These are phyloP conservation scores for Xylogone sp. DNA, from an alignment of 2,329 filamentous ascomycete species.

Conservation along the genomic window DNA sequence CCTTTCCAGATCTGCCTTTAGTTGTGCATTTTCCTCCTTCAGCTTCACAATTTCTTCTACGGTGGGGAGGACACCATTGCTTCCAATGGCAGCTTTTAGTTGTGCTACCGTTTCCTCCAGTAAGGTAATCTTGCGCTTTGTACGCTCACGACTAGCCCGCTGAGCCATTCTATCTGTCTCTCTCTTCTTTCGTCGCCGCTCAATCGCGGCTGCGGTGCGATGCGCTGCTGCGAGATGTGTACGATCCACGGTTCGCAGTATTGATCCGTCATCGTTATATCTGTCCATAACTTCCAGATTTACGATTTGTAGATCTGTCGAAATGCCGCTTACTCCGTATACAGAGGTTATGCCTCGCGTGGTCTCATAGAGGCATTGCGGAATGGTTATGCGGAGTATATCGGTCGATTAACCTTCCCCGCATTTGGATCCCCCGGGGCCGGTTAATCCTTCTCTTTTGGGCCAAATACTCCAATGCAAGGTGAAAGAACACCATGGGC, in stretches of 20 bases:
- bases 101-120: conserved; percentile 27
- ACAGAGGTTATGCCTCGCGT: no score
- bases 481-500: no score
- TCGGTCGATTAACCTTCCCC: no score
- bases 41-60: neutral
- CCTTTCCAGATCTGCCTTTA: neutral
- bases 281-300: no score
- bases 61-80: neutral
- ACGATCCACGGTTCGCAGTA: neutral
- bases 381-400: no score
- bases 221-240: neutral
- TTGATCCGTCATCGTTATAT: no score
- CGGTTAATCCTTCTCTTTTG: no score
- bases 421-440: no score
- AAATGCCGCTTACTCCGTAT: no score
- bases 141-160: conserved; percentile 28
- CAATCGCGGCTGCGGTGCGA: neutral
- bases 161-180: conserved; percentile 31
- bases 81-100: conserved; percentile 5
- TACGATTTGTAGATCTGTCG: no score
- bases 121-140: conserved; percentile 27
- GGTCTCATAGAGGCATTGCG: no score
- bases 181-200: conserved; percentile 21
- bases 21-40: neutral
- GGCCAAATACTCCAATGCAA: no score